These are phyloP conservation scores for Vanrija sp. DNA, from an alignment of 1,284 basidiomycete species.

Conservation along the genomic window DNA sequence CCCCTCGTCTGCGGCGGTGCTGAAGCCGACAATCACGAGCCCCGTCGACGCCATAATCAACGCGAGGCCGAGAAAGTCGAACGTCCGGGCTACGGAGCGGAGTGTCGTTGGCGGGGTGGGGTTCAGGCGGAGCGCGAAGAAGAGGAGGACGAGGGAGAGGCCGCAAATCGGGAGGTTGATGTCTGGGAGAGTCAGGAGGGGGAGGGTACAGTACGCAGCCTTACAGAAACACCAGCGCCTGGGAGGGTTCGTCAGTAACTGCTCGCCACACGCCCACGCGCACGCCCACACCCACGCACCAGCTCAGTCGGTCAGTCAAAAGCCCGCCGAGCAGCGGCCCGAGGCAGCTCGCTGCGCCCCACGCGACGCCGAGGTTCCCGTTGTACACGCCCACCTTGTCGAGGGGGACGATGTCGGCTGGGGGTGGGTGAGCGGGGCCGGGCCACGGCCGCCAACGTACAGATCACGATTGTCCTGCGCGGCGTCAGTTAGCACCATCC, in stretches of 20 bases:
- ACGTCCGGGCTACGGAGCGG: slow-evolving; percentile 15
- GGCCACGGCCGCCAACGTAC: slow-evolving; percentile 10
- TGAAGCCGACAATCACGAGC: slow-evolving; percentile 70
- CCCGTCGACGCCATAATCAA: slow-evolving; percentile 69
- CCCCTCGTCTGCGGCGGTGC: slow-evolving; percentile 28
- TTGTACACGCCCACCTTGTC: slow-evolving; percentile 39
- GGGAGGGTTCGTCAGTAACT: no score
- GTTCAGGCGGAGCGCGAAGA: slow-evolving; percentile 78
- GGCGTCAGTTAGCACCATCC: no score
- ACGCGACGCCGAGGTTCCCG: slow-evolving; percentile 42
- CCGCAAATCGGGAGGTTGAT: slow-evolving; percentile 30
- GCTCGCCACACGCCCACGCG: no score
- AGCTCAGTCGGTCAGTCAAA: slow-evolving; percentile 29
- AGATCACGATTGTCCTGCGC: slow-evolving; percentile 20
- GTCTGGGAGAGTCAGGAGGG: neutral
- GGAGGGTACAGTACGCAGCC: neutral
- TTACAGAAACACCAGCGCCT: slow-evolving; percentile 32
- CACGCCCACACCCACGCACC: neutral
- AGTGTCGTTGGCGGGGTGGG: slow-evolving; percentile 21
- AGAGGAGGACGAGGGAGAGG: slow-evolving; percentile 65
- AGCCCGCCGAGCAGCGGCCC: slow-evolving; percentile 48
- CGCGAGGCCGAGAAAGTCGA: slow-evolving; percentile 38
- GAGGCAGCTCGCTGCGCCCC: slow-evolving; percentile 44
- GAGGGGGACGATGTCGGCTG: slow-evolving; percentile 37
- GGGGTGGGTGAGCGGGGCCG: neutral